Conservation (phyloP, 2,329 filamentous ascomycete species). For the Dendrostoma leiphaemia region DNA sequence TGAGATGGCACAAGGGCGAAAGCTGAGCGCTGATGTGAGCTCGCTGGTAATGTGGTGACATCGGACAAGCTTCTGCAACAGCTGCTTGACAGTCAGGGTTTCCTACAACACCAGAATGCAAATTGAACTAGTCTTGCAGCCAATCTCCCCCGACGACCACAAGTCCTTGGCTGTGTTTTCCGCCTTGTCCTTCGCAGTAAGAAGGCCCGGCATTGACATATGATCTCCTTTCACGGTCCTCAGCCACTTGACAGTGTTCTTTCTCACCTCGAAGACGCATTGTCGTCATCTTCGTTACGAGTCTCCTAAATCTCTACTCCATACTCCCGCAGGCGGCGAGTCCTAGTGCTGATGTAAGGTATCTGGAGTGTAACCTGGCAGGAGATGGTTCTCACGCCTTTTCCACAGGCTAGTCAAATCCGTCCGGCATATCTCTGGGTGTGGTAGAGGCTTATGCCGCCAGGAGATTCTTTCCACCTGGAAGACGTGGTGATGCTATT, state of each 20-base stretch:
- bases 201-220: too few relatives aligned
- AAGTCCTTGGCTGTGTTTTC: too few relatives aligned
- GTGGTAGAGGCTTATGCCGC: too few relatives aligned
- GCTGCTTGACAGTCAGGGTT: too few relatives aligned
- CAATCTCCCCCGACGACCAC: too few relatives aligned
- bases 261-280: too few relatives aligned
- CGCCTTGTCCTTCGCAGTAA: too few relatives aligned
- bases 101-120: too few relatives aligned
- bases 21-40: conserved; percentile 58
- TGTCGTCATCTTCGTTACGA: not conserved
- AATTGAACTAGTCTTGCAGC: too few relatives aligned
- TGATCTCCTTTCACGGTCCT: too few relatives aligned
- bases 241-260: too few relatives aligned
- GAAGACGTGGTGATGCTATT: not conserved
- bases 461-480: too few relatives aligned
- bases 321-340: not conserved
- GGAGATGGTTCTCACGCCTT: not conserved
- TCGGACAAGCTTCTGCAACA: conserved; percentile 8
- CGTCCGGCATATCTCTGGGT: not conserved
- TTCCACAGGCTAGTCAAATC: not conserved
- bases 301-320: not conserved
- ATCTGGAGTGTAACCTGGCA: not conserved
- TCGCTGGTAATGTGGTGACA: conserved; percentile 35
- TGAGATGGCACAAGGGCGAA: conserved; percentile 63
- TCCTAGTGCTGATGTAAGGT: not conserved